These are phyloP conservation scores for Leucocoprinus sp. DNA, from an alignment of 768 basidiomycete genomes.

Conservation along the genomic window DNA sequence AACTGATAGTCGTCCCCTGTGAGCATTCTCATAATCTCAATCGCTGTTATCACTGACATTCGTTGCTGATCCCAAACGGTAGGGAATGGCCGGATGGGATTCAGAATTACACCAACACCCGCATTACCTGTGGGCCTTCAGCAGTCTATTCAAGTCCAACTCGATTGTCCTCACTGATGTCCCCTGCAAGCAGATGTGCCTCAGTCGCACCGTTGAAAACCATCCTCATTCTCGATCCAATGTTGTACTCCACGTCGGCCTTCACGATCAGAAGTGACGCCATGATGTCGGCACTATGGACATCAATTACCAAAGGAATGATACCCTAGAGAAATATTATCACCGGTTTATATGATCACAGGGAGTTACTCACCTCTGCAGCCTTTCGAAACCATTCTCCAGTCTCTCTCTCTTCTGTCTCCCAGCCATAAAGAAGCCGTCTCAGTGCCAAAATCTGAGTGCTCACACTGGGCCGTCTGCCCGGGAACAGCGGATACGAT, in stretches of 20 bases:
- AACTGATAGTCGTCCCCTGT: constrained; percentile 29
- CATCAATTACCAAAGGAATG: constrained; percentile 59
- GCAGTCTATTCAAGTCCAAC: constrained; percentile 1
- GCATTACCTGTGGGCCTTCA: constrained; percentile 30
- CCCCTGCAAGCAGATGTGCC: constrained; percentile 57
- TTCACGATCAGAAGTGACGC: constrained; percentile 62
- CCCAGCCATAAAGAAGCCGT: constrained; percentile 49
- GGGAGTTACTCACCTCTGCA: constrained; percentile 34
- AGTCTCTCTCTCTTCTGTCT: constrained; percentile 37
- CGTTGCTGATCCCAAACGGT: constrained; percentile 61
- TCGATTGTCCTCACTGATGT: constrained; percentile 38
- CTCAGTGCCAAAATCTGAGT: constrained; percentile 60
- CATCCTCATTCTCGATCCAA: constrained; percentile 52
- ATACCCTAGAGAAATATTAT: constrained; percentile 35
- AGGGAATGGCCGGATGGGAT: constrained; percentile 61
- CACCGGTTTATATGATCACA: background rate
- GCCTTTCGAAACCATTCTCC: constrained; percentile 50
- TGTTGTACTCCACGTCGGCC: constrained; percentile 50
- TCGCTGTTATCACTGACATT: constrained; percentile 35
- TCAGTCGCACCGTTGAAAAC: constrained; percentile 57
- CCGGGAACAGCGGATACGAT: constrained; percentile 25
- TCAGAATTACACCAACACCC: constrained; percentile 42
- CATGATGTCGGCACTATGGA: constrained; percentile 67
- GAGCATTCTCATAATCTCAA: background rate
- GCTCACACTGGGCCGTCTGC: constrained; percentile 42